Conservation (phyloP, 768 basidiomycete genomes). For the Xanthoconium stramineum region DNA sequence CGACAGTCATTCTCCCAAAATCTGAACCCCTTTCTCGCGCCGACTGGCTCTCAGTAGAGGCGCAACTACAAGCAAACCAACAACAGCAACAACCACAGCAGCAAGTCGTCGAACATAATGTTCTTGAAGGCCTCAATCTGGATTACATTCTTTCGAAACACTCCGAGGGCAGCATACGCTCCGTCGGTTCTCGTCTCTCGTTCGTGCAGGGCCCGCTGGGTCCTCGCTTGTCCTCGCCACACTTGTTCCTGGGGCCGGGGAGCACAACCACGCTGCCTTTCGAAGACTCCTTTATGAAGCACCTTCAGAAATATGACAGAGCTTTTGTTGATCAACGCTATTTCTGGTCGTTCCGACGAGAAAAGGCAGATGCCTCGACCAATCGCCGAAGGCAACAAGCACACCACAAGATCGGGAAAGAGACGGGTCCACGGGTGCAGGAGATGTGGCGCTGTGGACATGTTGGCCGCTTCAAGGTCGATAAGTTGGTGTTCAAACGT, state of each 20-base stretch:
- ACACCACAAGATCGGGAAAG: conserved; percentile 16
- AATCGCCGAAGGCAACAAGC: conserved; percentile 23
- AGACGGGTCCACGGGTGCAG: conserved; percentile 31
- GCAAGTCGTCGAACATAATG: neutral
- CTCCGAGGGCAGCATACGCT: conserved; percentile 35
- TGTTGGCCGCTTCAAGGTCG: conserved; percentile 64
- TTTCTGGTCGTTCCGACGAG: conserved; percentile 61
- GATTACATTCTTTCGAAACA: conserved; percentile 39
- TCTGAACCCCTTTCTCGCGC: conserved; percentile 40
- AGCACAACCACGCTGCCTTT: conserved; percentile 33
- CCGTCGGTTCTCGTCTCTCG: conserved; percentile 21
- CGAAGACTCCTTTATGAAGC: conserved; percentile 40
- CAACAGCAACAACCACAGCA: conserved; percentile 3
- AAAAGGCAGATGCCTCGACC: conserved; percentile 39
- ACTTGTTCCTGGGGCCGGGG: conserved; percentile 29
- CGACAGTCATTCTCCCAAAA: conserved; percentile 39
- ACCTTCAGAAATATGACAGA: conserved; percentile 38
- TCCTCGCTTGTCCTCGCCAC: conserved; percentile 22
- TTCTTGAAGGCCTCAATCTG: conserved; percentile 42
- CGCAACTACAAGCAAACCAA: conserved; percentile 31
- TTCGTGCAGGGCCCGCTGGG: conserved; percentile 8
- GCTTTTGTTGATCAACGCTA: conserved; percentile 42
- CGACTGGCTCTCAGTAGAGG: conserved; percentile 56
- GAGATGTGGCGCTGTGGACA: conserved; percentile 68
- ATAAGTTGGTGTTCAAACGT: conserved; percentile 38